A percentile compares a stretch with the other conserved stretches of the same genome.
Evolutionary conservation across 129 eudicot species (phyloP).

Genomic region (Glebionis coronaria): DNA sequence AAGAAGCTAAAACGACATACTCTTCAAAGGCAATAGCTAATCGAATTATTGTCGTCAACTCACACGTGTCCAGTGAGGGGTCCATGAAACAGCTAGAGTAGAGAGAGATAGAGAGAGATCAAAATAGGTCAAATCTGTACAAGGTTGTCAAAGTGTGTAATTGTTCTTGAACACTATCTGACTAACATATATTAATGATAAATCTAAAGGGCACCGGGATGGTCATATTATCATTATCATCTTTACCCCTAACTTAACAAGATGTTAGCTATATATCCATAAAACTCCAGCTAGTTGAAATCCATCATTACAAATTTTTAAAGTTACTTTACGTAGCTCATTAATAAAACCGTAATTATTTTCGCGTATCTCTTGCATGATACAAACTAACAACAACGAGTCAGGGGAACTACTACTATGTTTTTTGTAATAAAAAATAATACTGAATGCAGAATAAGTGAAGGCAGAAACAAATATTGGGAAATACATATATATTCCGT

Average conservation of each 20-base stretch:
- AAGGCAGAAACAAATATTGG: not conserved
- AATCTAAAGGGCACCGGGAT: not conserved
- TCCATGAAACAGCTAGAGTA: not conserved
- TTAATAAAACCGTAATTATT: not conserved
- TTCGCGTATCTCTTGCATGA: not conserved
- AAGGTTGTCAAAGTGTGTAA: not conserved
- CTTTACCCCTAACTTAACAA: not conserved
- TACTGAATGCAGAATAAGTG: conserved; percentile 3
- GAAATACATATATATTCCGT: not conserved
- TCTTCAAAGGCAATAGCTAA: too few species aligned
- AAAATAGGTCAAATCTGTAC: not conserved
- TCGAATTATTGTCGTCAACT: too few species aligned
- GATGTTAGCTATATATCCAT: not conserved
- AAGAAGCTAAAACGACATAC: too few species aligned
- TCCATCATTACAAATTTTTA: not conserved
- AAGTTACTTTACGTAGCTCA: not conserved
- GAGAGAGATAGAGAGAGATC: not conserved
- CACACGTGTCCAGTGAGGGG: too few species aligned
- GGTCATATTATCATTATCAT: not conserved
- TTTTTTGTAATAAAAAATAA: conserved; percentile 5
- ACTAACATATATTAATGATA: too few species aligned
- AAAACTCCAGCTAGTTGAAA: not conserved
- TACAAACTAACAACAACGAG: not conserved
- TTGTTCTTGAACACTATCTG: not conserved
- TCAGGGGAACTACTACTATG: conserved; percentile 14